A percentile compares a stretch with the other conserved stretches of the same genome.
Evolutionary conservation across 768 basidiomycete species (phyloP).

Genomic region (Hemileccinum impolitum): DNA sequence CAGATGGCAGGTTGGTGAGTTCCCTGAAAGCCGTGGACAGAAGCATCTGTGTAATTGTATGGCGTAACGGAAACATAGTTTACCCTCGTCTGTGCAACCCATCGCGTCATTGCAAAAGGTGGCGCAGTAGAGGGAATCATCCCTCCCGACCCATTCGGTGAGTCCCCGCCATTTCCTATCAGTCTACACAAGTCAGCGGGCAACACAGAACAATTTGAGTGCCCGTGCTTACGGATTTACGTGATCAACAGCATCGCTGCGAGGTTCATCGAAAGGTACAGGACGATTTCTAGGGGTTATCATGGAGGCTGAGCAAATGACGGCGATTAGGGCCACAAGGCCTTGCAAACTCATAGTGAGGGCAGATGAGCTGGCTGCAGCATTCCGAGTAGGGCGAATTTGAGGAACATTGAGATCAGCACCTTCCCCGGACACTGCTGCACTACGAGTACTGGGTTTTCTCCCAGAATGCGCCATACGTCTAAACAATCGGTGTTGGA

Average conservation of each 20-base stretch:
- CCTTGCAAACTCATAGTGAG: conserved; percentile 3
- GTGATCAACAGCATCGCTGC: conserved; percentile 40
- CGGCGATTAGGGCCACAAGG: conserved; percentile 14
- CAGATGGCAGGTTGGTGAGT: conserved; percentile 86
- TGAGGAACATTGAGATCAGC: background rate
- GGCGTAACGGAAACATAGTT: conserved; percentile 75
- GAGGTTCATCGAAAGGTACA: conserved; percentile 21
- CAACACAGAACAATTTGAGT: background rate
- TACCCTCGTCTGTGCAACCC: conserved; percentile 76
- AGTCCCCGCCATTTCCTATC: conserved; percentile 71
- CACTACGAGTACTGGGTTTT: background rate
- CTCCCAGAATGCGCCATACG: background rate
- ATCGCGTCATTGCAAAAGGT: conserved; percentile 83
- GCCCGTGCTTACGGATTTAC: conserved; percentile 44
- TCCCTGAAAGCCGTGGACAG: conserved; percentile 72
- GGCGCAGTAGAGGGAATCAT: conserved; percentile 78
- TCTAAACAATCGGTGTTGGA: background rate
- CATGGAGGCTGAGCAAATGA: conserved; percentile 15
- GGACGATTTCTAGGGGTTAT: conserved; percentile 6
- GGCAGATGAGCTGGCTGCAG: background rate
- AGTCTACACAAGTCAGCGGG: conserved; percentile 31
- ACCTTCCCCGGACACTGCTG: background rate
- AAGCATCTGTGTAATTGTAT: conserved; percentile 59
- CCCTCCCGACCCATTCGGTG: conserved; percentile 68
- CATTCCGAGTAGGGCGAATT: background rate